Base-by-base conservation (phyloP, 2,329 filamentous ascomycete genomes). In the Pseudogymnoascus sp. region DNA sequence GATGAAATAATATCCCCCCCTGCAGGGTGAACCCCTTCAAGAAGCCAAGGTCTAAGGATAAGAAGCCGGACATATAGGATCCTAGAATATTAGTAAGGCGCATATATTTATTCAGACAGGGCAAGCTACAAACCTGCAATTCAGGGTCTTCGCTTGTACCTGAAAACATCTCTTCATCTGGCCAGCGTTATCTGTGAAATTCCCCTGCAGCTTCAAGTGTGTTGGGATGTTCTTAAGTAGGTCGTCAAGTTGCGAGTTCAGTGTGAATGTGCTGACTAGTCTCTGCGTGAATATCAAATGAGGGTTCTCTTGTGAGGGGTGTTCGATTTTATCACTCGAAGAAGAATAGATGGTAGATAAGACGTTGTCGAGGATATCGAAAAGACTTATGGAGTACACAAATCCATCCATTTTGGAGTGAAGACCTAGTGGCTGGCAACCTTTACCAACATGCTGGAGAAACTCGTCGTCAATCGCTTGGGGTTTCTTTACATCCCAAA, bases 321-420 rank as follows among this genome's bases (percentile, higher is more conserved):
- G 28, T 14, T 11, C 16, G 43, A 23, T 13, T 62, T 65, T 31
- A 6, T 14, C 63, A 31, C 19, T n/a, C 39, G 62, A 48, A 31
- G 62, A 25, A 23, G 37, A 28, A 60, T 69, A 68, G 37, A 65
- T 65, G 5, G 60, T 48, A 1, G 61, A 48, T 37, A 69, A 51
- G 37, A 69, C 64, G 4, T 70, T 63, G 23, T 65, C 63, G 41
- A 68, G 57, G 11, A 74, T 65, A 1, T 69, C 65, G 6, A 68
- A 66, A 5, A 70, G 62, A 13, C 67, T 64, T 0, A 67, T 36
- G 0, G 69, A 69, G 31, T 69, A 69, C 1, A 69, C 60, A 25
- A 70, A 68, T 3, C 69, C 48, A 3, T 63, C 69, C 16, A 75
- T 60, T 1, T 67, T 67, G 1, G 73, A 73, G 2, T 68, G 69